Evolutionary conservation across 1,284 basidiomycete species (phyloP).

Genomic region (Dichomitus squalens): DNA sequence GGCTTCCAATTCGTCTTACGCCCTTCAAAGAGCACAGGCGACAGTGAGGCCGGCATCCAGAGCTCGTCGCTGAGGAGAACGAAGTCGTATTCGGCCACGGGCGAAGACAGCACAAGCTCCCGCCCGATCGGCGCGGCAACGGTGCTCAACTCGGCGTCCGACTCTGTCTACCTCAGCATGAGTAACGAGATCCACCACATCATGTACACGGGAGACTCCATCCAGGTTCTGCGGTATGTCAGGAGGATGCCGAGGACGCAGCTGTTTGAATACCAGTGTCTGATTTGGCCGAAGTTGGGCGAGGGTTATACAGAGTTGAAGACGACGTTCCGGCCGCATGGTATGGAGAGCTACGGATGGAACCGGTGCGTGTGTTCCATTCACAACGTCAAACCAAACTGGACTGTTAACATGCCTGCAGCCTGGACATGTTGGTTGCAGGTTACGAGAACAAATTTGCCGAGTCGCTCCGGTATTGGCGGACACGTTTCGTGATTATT

Average conservation of each 20-base stretch:
- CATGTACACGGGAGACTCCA: constrained; percentile 83
- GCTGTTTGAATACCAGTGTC: constrained; percentile 80
- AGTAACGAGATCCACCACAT: constrained; percentile 95
- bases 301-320: constrained; percentile 83
- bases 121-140: constrained; percentile 73
- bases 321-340: constrained; percentile 79
- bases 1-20: constrained; percentile 94
- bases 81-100: constrained; percentile 58
- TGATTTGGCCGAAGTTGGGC: constrained; percentile 92
- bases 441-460: constrained; percentile 85
- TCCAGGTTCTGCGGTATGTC: constrained; percentile 89
- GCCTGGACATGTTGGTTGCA: constrained; percentile 81
- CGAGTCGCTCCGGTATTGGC: constrained; percentile 88
- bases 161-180: constrained; percentile 91
- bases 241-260: constrained; percentile 67
- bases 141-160: constrained; percentile 63
- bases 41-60: constrained; percentile 14
- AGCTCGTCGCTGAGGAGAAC: constrained; percentile 42
- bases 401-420: constrained; percentile 26
- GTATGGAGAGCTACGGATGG: constrained; percentile 82
- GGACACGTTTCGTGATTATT: constrained; percentile 93
- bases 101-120: constrained; percentile 52
- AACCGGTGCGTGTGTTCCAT: constrained; percentile 56
- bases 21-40: constrained; percentile 31
- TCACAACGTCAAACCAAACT: background rate